Conservation (phyloP, 1,284 basidiomycete genomes). For the Sparassis latifolia region DNA sequence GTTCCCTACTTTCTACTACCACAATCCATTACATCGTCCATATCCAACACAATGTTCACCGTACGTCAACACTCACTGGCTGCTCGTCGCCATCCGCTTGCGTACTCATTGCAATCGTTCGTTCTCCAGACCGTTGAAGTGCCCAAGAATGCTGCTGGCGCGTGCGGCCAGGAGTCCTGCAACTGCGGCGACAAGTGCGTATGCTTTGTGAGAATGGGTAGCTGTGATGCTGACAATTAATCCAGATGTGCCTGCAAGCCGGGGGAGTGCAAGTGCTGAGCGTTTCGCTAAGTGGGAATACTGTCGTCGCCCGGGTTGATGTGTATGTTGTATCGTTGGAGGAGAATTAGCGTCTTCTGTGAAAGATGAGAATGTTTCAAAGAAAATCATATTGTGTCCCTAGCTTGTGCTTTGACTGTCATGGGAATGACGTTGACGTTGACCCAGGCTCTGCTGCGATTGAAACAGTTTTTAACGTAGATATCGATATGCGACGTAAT, state of each 20-base stretch:
- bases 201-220: background rate
- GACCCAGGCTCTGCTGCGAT: too few relatives aligned
- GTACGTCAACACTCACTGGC: conserved; percentile 1
- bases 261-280: conserved; percentile 57
- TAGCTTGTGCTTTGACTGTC: too few relatives aligned
- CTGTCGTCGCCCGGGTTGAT: too few relatives aligned
- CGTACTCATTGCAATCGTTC: background rate
- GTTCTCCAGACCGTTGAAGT: conserved; percentile 29
- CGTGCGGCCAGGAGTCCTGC: conserved; percentile 43
- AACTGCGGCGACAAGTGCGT: conserved; percentile 45
- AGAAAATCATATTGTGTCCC: too few relatives aligned
- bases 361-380: too few relatives aligned
- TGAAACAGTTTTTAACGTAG: too few relatives aligned
- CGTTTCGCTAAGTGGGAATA: conserved; percentile 1
- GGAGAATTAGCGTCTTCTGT: too few relatives aligned
- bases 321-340: too few relatives aligned
- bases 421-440: too few relatives aligned
- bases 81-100: background rate
- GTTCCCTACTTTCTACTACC: too few relatives aligned
- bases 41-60: conserved; percentile 6
- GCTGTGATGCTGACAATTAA: conserved; percentile 1
- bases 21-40: too few relatives aligned
- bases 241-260: conserved; percentile 50
- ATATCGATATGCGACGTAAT: too few relatives aligned
- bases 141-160: conserved; percentile 35